A percentile compares a stretch with the other conserved stretches of the same genome.
Conservation (phyloP, 2,329 filamentous ascomycete genomes). For the Apiospora sp. region DNA sequence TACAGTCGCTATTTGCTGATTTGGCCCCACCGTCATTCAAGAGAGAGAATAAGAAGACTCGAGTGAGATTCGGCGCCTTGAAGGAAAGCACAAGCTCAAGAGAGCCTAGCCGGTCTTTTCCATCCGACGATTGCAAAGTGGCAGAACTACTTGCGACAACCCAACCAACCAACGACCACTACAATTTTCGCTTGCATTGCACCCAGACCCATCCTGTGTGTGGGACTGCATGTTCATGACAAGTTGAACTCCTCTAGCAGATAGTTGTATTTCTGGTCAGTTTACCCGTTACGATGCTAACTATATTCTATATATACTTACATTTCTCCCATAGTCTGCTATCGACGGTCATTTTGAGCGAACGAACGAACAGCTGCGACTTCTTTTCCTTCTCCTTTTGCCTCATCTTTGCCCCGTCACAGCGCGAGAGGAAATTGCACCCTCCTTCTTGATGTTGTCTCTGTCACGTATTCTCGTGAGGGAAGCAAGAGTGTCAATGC, state of each 20-base stretch:
- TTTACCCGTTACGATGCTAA: no score
- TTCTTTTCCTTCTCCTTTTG: not conserved
- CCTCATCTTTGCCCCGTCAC: not conserved
- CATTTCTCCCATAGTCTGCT: not conserved
- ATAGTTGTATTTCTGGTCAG: not conserved
- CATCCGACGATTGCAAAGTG: not conserved
- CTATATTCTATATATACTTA: not conserved
- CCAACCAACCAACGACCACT: not conserved
- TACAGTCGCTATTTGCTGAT: not conserved
- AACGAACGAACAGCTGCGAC: not conserved
- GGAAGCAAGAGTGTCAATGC: not conserved
- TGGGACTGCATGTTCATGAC: not conserved
- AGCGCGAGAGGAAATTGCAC: not conserved
- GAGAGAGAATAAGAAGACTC: not conserved
- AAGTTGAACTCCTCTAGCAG: not conserved
- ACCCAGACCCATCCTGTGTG: not conserved
- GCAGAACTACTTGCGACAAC: not conserved
- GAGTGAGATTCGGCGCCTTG: not conserved
- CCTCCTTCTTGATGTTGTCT: not conserved
- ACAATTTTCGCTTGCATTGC: slow-evolving; percentile 4
- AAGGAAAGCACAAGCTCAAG: not conserved
- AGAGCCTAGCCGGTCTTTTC: not conserved
- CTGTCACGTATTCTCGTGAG: not conserved
- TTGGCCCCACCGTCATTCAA: not conserved
- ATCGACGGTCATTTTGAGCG: not conserved